Base-by-base conservation (phyloP, 768 basidiomycete genomes). In the Asterophora parasitica region DNA sequence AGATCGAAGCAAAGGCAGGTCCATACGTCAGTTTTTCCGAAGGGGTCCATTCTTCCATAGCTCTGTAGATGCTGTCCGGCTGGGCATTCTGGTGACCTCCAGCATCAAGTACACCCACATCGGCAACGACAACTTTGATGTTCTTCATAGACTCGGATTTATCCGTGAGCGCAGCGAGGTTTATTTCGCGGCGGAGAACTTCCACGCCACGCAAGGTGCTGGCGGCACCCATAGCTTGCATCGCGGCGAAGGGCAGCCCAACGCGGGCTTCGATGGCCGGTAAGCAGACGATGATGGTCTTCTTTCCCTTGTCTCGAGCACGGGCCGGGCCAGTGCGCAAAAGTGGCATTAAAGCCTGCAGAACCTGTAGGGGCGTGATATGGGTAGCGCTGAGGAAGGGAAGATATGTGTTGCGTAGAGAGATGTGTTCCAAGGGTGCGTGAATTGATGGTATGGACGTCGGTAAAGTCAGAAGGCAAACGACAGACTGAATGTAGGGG, bases 301-400 rank as follows among this genome's bases (percentile, higher is more conserved):
- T 81, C 42, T 72, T 71, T 42, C 74, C 67, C 30, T 74, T 70
- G 62, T 81, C 78, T 27, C 71, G 74, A 8, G 68, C 70, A 38
- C 74, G 77, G 38, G 72, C 74, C 1, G 84, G 75, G n/a, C 78
- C 77, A 12, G 80, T 74, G 49, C 89, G 85, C 37, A 92, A 71
- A 26, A 90, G 73, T 2, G 90, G 89, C 28, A 92, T 71, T 20
- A 91, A 72, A 1, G 82, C 76, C 55, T 92, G 89, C 34, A 92
- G 75, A 46, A 84, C 75, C 56, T 85, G 82, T 35, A 92, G 74
- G 9, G 90, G 90, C 1, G 79, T 81, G 56, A 91, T 71, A 54
- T 92, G 88, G 0, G 88, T 84, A 1, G 82, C 79, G 42, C 72
- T 80, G 44, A 92, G 74, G 61, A 87, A 85, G 10, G 85, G 77